These are phyloP conservation scores for Dentipellis fragilis DNA, from an alignment of 768 basidiomycete genomes.

Conservation along the genomic window DNA sequence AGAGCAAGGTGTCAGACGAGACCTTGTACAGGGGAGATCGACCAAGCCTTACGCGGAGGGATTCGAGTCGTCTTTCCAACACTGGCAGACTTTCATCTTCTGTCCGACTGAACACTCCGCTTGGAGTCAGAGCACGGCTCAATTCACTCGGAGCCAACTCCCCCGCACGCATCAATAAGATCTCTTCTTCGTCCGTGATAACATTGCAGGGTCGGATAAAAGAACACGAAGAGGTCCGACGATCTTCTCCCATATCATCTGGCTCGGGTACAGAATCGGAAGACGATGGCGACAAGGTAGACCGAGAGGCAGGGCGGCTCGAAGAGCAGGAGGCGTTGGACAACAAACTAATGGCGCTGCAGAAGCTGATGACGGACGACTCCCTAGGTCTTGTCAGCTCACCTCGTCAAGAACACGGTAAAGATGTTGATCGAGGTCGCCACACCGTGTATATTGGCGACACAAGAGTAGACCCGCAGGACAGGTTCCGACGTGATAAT, in stretches of 20 bases:
- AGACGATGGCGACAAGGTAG: conserved; percentile 48
- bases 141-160: conserved; percentile 55
- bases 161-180: conserved; percentile 32
- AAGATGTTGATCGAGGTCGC: conserved; percentile 1
- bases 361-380: conserved; percentile 67
- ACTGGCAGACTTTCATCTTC: conserved; percentile 27
- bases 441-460: neutral
- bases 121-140: conserved; percentile 61
- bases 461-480: conserved; percentile 21
- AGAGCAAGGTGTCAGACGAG: conserved; percentile 10
- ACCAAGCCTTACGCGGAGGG: conserved; percentile 8
- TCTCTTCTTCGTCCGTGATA: conserved; percentile 60
- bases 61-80: conserved; percentile 12
- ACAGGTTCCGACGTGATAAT: conserved; percentile 29
- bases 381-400: conserved; percentile 55
- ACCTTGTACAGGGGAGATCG: conserved; percentile 6
- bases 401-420: conserved; percentile 6
- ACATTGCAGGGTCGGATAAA: conserved; percentile 35
- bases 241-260: conserved; percentile 17
- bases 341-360: conserved; percentile 57
- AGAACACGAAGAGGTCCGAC: conserved; percentile 7
- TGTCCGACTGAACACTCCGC: conserved; percentile 39
- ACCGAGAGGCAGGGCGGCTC: conserved; percentile 30
- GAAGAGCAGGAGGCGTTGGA: conserved; percentile 63
- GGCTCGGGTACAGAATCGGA: conserved; percentile 26